These are phyloP conservation scores for Tylopilus intermedius DNA, from an alignment of 768 basidiomycete species.

Conservation along the genomic window DNA sequence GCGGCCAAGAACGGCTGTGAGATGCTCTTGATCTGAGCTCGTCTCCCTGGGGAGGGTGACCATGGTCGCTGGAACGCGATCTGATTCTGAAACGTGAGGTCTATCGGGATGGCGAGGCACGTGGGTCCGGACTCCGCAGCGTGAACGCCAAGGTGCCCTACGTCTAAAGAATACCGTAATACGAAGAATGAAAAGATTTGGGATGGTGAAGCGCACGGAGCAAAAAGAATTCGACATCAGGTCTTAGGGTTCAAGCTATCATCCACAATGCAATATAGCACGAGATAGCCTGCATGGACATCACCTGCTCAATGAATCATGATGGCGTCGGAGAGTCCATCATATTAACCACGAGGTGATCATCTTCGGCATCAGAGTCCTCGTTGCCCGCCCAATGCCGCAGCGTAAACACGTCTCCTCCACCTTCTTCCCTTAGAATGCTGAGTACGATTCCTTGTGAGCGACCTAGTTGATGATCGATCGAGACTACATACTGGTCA, in stretches of 20 bases:
- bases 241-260: constrained; percentile 1
- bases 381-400: constrained; percentile 37
- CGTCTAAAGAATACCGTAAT: background rate
- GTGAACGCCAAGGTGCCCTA: constrained; percentile 1
- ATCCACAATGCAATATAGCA: constrained; percentile 9
- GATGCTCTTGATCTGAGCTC: constrained; percentile 53
- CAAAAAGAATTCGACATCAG: constrained; percentile 6
- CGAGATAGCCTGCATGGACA: constrained; percentile 4
- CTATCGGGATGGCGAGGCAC: constrained; percentile 10
- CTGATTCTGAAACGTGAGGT: background rate
- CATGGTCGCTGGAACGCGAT: background rate
- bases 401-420: constrained; percentile 48
- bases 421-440: constrained; percentile 55
- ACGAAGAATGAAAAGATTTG: background rate
- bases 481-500: constrained; percentile 55
- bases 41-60: constrained; percentile 1
- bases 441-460: constrained; percentile 32
- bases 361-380: constrained; percentile 23
- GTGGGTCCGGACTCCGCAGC: constrained; percentile 1
- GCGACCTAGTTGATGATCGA: background rate
- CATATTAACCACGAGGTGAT: constrained; percentile 19
- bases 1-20: constrained; percentile 50
- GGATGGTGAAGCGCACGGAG: background rate
- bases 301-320: constrained; percentile 5
- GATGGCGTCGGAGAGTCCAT: constrained; percentile 20